Conservation (phyloP, 2,329 filamentous ascomycete genomes). For the Stromatinia cepivora region DNA sequence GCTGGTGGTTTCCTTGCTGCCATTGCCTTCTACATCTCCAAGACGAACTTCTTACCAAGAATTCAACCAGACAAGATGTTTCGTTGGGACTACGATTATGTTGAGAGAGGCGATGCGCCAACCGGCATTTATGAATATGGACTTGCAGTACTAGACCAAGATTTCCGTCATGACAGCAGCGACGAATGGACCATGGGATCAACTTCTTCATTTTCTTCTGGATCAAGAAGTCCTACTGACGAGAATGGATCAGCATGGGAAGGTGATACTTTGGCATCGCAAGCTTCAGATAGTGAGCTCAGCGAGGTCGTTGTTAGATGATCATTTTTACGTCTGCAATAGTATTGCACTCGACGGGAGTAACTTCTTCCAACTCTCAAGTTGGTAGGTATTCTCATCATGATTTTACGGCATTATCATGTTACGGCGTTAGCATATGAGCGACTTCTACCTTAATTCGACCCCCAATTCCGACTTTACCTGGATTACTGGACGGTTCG, state of each 20-base stretch:
- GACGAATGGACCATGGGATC: conserved; percentile 91
- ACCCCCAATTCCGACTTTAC: conserved; percentile 19
- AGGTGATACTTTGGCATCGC: conserved; percentile 52
- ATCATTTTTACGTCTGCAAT: conserved; percentile 18
- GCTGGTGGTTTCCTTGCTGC: conserved; percentile 78
- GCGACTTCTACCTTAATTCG: conserved; percentile 34
- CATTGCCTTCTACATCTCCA: conserved; percentile 78
- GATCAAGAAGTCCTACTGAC: conserved; percentile 47
- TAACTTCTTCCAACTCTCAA: conserved; percentile 27
- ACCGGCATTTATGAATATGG: conserved; percentile 56
- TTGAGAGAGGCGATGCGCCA: conserved; percentile 73
- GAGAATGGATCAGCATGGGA: conserved; percentile 59
- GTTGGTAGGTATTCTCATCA: conserved; percentile 34
- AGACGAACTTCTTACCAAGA: conserved; percentile 77
- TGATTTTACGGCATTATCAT: conserved; percentile 41
- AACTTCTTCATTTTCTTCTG: conserved; percentile 55
- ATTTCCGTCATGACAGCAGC: conserved; percentile 54
- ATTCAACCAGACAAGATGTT: conserved; percentile 81
- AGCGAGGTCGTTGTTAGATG: conserved; percentile 38
- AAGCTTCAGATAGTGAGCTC: conserved; percentile 40
- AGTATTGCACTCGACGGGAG: conserved; percentile 18
- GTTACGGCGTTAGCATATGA: conserved; percentile 41
- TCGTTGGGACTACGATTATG: conserved; percentile 94
- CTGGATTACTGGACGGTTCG: conserved; percentile 25
- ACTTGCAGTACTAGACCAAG: conserved; percentile 36